phyloP scores from a whole-genome alignment of 2,329 filamentous ascomycete genomes.

The Helminthosporium solani region DNA sequence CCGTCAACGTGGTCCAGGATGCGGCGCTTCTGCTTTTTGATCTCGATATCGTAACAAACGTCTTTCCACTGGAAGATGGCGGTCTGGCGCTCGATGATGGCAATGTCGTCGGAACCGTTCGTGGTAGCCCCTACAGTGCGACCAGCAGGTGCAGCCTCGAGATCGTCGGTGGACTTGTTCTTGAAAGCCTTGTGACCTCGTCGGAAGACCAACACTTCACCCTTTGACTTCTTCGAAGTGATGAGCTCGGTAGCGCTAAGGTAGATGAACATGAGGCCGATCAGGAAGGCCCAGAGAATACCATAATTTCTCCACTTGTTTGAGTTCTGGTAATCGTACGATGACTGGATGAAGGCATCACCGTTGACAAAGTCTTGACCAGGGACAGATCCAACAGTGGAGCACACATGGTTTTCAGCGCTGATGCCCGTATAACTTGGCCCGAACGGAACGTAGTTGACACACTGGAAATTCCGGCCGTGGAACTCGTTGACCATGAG shows the following conservation, averaged over 20 bases:
- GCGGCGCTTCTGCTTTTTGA: conserved; percentile 72
- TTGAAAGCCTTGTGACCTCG: conserved; percentile 54
- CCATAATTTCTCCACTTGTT: conserved; percentile 53
- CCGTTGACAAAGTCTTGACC: conserved; percentile 43
- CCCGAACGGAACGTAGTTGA: conserved; percentile 46
- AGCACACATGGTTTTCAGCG: conserved; percentile 41
- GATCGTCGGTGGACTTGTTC: conserved; percentile 45
- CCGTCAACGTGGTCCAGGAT: conserved; percentile 86
- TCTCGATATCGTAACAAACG: conserved; percentile 76
- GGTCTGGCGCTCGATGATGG: conserved; percentile 62
- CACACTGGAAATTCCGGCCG: conserved; percentile 59
- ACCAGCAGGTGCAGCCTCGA: conserved; percentile 39
- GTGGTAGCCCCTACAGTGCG: conserved; percentile 37
- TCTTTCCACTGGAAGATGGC: conserved; percentile 85
- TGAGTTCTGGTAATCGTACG: conserved; percentile 35
- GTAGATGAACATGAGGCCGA: conserved; percentile 46
- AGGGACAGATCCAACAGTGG: conserved; percentile 44
- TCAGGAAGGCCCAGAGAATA: conserved; percentile 49
- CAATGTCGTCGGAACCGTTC: conserved; percentile 40
- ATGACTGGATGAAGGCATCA: conserved; percentile 38
- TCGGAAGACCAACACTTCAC: conserved; percentile 53
- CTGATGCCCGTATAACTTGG: conserved; percentile 40
- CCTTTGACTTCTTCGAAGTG: conserved; percentile 53
- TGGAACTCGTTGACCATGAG: conserved; percentile 84
- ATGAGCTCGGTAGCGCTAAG: conserved; percentile 50